phyloP scores from a whole-genome alignment of 495 filamentous ascomycete species.

The Talaromyces wortmannii region DNA sequence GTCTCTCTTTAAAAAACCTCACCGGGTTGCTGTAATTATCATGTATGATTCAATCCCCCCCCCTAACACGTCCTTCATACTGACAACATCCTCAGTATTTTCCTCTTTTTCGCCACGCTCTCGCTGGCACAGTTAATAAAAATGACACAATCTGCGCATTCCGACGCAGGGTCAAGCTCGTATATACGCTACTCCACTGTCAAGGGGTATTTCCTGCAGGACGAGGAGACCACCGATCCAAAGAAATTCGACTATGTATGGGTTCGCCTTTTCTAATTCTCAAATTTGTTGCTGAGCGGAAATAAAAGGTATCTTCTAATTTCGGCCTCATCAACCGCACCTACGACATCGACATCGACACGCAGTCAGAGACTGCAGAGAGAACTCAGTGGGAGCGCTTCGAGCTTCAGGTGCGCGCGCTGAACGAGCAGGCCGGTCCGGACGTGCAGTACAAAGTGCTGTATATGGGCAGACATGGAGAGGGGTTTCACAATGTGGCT shows the following conservation, averaged over 20 bases:
- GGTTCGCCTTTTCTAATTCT: neutral
- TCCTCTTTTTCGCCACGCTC: neutral
- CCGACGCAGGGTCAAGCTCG: neutral
- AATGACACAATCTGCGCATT: neutral
- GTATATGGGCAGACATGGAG: constrained; percentile 65
- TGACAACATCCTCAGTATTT: too few relatives aligned
- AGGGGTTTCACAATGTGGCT: constrained; percentile 66
- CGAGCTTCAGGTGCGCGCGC: constrained; percentile 36
- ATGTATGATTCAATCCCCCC: neutral
- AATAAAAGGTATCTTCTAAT: constrained; percentile 36
- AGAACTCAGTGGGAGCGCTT: constrained; percentile 65
- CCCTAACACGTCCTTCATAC: too few relatives aligned
- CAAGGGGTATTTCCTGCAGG: constrained; percentile 65
- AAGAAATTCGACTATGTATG: constrained; percentile 63
- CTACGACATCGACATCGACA: constrained; percentile 39
- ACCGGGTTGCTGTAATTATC: too few relatives aligned
- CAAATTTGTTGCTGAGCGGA: neutral
- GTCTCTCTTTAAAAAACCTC: too few relatives aligned
- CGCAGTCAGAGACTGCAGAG: neutral
- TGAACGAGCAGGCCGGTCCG: constrained; percentile 41
- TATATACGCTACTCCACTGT: constrained; percentile 52
- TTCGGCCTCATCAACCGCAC: constrained; percentile 57
- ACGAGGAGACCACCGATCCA: constrained; percentile 57
- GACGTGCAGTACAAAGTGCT: constrained; percentile 55
- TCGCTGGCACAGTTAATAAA: neutral